Conservation (phyloP, 2,329 filamentous ascomycete genomes). For the Botrytis galanthina region DNA sequence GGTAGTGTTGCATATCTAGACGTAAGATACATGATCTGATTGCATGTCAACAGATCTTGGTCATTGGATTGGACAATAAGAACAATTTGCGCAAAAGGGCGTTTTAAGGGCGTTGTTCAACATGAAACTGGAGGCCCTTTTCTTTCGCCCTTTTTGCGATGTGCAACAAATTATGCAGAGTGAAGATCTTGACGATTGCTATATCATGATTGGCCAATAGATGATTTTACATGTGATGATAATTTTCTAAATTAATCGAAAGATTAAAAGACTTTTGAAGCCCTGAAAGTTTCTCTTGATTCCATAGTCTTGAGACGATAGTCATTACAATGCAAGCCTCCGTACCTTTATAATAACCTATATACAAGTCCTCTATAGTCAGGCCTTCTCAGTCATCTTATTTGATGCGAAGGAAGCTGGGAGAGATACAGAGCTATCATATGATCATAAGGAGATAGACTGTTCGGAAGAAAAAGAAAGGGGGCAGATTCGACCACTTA, state of each 20-base stretch:
- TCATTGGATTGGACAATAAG: not conserved
- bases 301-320: too few relatives aligned
- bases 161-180: slow-evolving; percentile 17
- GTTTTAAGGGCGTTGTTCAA: not conserved
- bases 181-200: not conserved
- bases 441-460: not conserved
- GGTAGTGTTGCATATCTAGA: not conserved
- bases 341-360: not conserved
- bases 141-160: slow-evolving; percentile 7
- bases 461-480: not conserved
- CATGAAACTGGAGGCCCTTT: not conserved
- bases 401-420: not conserved
- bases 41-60: not conserved
- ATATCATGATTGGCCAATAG: not conserved
- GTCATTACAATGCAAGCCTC: too few relatives aligned
- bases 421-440: not conserved
- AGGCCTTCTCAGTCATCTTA: not conserved
- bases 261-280: not conserved
- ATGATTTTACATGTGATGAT: not conserved
- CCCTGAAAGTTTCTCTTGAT: not conserved
- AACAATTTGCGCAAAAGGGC: not conserved
- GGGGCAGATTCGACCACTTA: not conserved
- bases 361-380: not conserved
- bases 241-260: not conserved
- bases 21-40: not conserved